phyloP scores from a whole-genome alignment of 2,329 filamentous ascomycete genomes.

The Calonectria henricotiae region DNA sequence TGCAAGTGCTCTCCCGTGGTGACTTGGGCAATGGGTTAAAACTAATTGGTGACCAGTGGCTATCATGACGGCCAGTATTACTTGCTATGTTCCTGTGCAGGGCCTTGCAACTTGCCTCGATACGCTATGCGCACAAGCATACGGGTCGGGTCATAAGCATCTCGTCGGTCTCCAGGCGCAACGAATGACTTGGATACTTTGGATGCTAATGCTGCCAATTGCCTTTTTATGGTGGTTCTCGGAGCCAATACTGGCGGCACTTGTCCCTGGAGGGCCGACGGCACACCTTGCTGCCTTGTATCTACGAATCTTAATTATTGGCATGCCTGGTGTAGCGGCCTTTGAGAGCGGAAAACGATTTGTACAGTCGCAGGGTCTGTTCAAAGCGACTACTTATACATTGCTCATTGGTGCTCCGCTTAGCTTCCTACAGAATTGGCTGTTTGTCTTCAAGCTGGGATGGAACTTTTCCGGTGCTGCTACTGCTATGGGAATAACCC shows the following conservation, averaged over 20 bases:
- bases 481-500: conserved; percentile 82
- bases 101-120: conserved; percentile 89
- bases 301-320: conserved; percentile 77
- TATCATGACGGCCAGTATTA: conserved; percentile 85
- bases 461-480: conserved; percentile 85
- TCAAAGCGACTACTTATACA: conserved; percentile 82
- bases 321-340: conserved; percentile 80
- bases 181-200: conserved; percentile 83
- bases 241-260: conserved; percentile 70
- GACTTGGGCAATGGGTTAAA: not conserved
- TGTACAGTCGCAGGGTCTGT: conserved; percentile 85
- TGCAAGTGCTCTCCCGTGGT: conserved; percentile 43
- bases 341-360: conserved; percentile 86
- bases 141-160: conserved; percentile 88
- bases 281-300: conserved; percentile 80
- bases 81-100: conserved; percentile 82
- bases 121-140: conserved; percentile 92
- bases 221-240: conserved; percentile 79
- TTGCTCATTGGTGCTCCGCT: conserved; percentile 81
- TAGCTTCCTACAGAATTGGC: conserved; percentile 82
- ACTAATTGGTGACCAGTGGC: conserved; percentile 51
- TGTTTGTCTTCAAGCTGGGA: conserved; percentile 79
- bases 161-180: conserved; percentile 88
- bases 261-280: conserved; percentile 66
- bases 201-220: conserved; percentile 80